Conservation (phyloP, 2,329 filamentous ascomycete species). For the Nemania abortiva region DNA sequence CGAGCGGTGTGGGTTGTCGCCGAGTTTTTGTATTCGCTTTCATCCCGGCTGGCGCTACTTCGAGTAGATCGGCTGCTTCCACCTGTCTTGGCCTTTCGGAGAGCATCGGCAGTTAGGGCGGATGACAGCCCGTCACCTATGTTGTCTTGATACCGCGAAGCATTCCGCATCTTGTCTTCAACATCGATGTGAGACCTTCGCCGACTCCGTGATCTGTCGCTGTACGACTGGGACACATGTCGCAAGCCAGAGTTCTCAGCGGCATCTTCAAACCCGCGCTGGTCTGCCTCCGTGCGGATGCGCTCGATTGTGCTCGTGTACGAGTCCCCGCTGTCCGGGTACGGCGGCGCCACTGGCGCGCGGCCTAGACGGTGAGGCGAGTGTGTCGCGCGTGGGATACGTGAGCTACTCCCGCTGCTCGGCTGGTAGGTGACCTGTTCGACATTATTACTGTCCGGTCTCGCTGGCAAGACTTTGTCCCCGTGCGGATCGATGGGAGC, state of each 20-base stretch:
- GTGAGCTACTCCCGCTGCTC: no score
- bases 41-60: slow-evolving; percentile 71
- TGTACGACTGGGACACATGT: no score
- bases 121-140: slow-evolving; percentile 58
- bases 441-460: slow-evolving; percentile 73
- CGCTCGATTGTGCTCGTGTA: no score
- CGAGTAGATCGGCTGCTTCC: slow-evolving; percentile 68
- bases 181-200: slow-evolving; percentile 54
- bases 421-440: no score
- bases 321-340: no score
- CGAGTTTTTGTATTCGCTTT: slow-evolving; percentile 72
- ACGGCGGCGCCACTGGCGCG: no score
- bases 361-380: no score
- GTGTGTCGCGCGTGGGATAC: no score
- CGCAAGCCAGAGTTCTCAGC: no score
- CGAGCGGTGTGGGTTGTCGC: slow-evolving; percentile 72
- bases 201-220: slow-evolving; percentile 51
- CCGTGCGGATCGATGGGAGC: slow-evolving; percentile 66
- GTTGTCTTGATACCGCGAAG: slow-evolving; percentile 66
- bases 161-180: slow-evolving; percentile 59
- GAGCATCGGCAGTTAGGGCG: slow-evolving; percentile 67
- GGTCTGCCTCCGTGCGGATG: no score
- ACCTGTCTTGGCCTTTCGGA: slow-evolving; percentile 63
- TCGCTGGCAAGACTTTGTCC: slow-evolving; percentile 81
- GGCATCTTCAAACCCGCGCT: no score